phyloP scores from a whole-genome alignment of 768 basidiomycete species.

The Amanita polypyramis region DNA sequence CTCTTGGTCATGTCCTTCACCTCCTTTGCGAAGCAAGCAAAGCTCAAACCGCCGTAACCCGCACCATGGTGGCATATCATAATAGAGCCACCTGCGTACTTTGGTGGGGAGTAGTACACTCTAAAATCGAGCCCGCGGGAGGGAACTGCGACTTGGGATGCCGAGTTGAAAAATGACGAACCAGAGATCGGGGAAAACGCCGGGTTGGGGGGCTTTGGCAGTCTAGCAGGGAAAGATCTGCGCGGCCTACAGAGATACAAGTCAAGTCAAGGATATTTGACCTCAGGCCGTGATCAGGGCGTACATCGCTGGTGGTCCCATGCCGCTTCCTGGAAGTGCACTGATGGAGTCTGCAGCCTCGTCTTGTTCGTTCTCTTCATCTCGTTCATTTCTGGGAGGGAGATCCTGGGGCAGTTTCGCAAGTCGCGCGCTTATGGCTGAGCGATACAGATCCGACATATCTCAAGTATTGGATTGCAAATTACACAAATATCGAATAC shows the following conservation, averaged over 20 bases:
- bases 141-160: slow-evolving; percentile 65
- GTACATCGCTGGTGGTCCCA: slow-evolving; percentile 57
- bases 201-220: slow-evolving; percentile 38
- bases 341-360: slow-evolving; percentile 53
- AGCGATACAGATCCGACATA: slow-evolving; percentile 71
- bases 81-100: slow-evolving; percentile 44
- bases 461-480: too few species aligned
- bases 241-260: slow-evolving; percentile 10
- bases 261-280: background rate
- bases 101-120: slow-evolving; percentile 76
- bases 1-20: slow-evolving; percentile 47
- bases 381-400: slow-evolving; percentile 27
- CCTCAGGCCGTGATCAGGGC: slow-evolving; percentile 10
- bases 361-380: slow-evolving; percentile 38
- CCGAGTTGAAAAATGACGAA: slow-evolving; percentile 64
- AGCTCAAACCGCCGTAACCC: slow-evolving; percentile 83
- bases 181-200: slow-evolving; percentile 75
- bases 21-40: slow-evolving; percentile 85
- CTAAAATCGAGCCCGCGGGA: slow-evolving; percentile 55
- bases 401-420: slow-evolving; percentile 56
- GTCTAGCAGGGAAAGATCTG: slow-evolving; percentile 9
- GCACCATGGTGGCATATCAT: slow-evolving; percentile 95
- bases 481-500: too few species aligned
- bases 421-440: slow-evolving; percentile 65
- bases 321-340: slow-evolving; percentile 43